These are phyloP conservation scores for Mycena maculata DNA, from an alignment of 768 basidiomycete species.

Conservation along the genomic window DNA sequence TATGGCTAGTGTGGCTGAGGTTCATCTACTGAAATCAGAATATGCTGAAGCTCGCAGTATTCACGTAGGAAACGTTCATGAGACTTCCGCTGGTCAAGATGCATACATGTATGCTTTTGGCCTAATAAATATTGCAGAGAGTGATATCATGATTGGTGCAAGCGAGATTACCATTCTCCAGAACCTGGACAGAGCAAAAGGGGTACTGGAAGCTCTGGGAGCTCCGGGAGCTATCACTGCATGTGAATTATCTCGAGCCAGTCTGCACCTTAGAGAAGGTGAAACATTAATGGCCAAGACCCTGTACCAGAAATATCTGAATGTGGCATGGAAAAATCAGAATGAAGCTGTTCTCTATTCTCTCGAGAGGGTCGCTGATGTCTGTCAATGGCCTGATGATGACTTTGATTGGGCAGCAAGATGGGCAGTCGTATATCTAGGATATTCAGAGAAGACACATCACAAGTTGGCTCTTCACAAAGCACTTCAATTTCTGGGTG, in stretches of 20 bases:
- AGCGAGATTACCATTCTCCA: not conserved
- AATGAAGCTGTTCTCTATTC: not conserved
- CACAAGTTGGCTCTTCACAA: not conserved
- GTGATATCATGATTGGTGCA: not conserved
- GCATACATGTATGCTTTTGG: not conserved
- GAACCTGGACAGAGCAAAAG: not conserved
- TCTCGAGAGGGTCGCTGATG: not conserved
- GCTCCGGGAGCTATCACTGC: not conserved
- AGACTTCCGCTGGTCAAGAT: not conserved
- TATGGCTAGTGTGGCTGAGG: not conserved
- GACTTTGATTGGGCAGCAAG: not conserved
- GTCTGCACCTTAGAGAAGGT: not conserved
- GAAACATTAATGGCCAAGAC: not conserved
- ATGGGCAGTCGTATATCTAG: not conserved
- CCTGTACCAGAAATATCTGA: not conserved
- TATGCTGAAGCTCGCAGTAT: conserved; percentile 2
- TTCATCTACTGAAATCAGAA: not conserved
- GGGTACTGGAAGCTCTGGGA: not conserved
- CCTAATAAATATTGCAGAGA: not conserved
- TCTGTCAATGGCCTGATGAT: not conserved
- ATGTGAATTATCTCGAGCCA: not conserved
- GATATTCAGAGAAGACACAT: not conserved
- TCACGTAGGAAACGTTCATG: not conserved
- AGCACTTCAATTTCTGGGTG: not conserved
- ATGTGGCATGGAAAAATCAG: not conserved